phyloP scores from a whole-genome alignment of 306 rosid species.

The Corylus avellana region DNA sequence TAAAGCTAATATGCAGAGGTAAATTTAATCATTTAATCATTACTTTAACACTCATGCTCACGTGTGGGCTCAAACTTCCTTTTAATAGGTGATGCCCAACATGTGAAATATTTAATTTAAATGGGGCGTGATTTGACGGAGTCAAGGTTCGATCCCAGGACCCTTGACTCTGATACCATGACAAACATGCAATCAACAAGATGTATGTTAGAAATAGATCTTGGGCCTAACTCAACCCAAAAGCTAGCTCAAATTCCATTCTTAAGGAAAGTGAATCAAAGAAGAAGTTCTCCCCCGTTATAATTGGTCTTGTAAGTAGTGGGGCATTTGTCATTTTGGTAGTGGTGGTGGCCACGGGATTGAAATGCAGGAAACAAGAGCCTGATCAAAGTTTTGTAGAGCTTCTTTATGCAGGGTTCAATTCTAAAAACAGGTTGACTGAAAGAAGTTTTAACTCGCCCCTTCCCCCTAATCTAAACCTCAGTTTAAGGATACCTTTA shows the following conservation, averaged over 20 bases:
- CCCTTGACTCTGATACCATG: too few species aligned
- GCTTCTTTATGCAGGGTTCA: conserved; percentile 30
- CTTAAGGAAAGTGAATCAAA: neutral
- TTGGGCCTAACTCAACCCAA: too few species aligned
- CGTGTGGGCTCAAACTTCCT: too few species aligned
- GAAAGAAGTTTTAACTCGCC: neutral
- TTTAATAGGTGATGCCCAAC: too few species aligned
- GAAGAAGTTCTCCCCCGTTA: neutral
- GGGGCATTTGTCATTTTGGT: conserved; percentile 25
- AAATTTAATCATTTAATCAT: too few species aligned
- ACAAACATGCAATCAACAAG: too few species aligned
- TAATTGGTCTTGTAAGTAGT: conserved; percentile 28
- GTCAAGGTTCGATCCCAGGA: too few species aligned
- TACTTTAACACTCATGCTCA: too few species aligned
- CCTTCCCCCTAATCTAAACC: conserved; percentile 14
- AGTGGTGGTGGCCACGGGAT: conserved; percentile 1
- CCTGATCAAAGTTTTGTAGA: conserved; percentile 19
- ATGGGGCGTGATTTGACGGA: too few species aligned
- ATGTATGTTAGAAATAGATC: too few species aligned
- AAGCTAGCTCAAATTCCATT: neutral
- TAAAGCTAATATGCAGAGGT: too few species aligned
- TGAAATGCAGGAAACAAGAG: conserved; percentile 28
- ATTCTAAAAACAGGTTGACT: conserved; percentile 29
- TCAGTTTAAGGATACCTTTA: neutral
- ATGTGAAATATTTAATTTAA: too few species aligned